These are phyloP conservation scores for Guadua angustifolia DNA, from an alignment of 176 grass and related monocot species.

Conservation along the genomic window DNA sequence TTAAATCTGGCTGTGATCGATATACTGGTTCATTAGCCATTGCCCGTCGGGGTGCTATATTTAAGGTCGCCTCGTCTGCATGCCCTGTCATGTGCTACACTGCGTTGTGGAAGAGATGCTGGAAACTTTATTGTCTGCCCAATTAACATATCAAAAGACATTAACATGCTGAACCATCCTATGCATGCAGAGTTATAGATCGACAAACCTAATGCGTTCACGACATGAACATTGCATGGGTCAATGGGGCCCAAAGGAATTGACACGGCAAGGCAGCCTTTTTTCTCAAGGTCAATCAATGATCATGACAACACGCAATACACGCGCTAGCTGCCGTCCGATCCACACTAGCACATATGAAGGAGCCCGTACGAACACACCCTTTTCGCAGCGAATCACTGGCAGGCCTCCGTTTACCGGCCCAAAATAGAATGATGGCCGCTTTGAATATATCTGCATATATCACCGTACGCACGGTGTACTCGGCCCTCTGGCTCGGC, in stretches of 20 bases:
- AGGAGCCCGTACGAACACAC: slow-evolving; percentile 1
- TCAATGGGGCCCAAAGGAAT: neutral
- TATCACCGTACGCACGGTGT: neutral
- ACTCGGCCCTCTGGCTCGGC: neutral
- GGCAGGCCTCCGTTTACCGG: slow-evolving; percentile 4
- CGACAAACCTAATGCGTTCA: neutral
- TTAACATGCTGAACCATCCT: too few relatives aligned
- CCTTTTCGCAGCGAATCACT: neutral
- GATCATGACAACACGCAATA: neutral
- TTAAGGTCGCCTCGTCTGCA: neutral
- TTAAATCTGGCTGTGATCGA: neutral
- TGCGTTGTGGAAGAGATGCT: neutral
- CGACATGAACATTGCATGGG: too few relatives aligned
- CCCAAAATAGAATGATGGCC: slow-evolving; percentile 13
- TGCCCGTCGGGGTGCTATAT: neutral
- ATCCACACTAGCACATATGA: neutral
- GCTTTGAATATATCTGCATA: neutral
- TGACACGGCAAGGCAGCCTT: neutral
- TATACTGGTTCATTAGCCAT: neutral
- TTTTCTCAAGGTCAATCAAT: neutral
- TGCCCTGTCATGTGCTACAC: neutral
- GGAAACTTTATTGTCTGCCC: neutral
- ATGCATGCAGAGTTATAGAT: neutral
- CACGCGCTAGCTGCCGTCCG: neutral
- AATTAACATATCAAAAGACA: too few relatives aligned